These are phyloP conservation scores for Penicillium sclerotigenum DNA, from an alignment of 2,329 filamentous ascomycete species.

Conservation along the genomic window DNA sequence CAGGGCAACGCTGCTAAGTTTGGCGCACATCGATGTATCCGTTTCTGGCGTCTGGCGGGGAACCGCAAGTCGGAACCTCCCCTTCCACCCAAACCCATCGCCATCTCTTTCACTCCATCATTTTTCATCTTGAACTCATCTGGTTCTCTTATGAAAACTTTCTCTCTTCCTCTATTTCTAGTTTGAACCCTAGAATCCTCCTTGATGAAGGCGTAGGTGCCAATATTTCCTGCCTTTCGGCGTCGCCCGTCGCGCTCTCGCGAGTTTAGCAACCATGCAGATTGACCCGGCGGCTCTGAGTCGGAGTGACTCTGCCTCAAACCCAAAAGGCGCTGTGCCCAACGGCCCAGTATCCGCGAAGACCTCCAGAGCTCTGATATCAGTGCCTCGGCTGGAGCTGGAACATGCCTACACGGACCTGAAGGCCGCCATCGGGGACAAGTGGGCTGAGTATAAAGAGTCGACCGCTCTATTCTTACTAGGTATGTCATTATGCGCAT, in stretches of 20 bases:
- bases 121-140: constrained; percentile 27
- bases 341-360: constrained; percentile 41
- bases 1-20: constrained; percentile 31
- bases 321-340: constrained; percentile 32
- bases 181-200: constrained; percentile 16
- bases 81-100: constrained; percentile 28
- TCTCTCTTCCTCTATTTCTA: constrained; percentile 8
- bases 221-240: constrained; percentile 34
- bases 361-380: constrained; percentile 49
- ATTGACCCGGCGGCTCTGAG: constrained; percentile 46
- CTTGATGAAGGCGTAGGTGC: constrained; percentile 42
- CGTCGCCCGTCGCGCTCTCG: constrained; percentile 40
- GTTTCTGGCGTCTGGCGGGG: constrained; percentile 32
- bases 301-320: constrained; percentile 41
- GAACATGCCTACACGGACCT: constrained; percentile 62
- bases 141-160: constrained; percentile 9
- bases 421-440: constrained; percentile 57
- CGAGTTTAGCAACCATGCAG: constrained; percentile 40
- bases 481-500: constrained; percentile 41
- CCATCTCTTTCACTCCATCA: constrained; percentile 22
- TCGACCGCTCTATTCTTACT: constrained; percentile 56
- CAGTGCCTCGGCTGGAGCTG: constrained; percentile 60
- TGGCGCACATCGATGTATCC: constrained; percentile 14
- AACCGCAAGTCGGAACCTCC: constrained; percentile 25
- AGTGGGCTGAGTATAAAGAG: constrained; percentile 61